Base-by-base conservation (phyloP, 2,329 filamentous ascomycete genomes). In the Aureobasidium sp. region DNA sequence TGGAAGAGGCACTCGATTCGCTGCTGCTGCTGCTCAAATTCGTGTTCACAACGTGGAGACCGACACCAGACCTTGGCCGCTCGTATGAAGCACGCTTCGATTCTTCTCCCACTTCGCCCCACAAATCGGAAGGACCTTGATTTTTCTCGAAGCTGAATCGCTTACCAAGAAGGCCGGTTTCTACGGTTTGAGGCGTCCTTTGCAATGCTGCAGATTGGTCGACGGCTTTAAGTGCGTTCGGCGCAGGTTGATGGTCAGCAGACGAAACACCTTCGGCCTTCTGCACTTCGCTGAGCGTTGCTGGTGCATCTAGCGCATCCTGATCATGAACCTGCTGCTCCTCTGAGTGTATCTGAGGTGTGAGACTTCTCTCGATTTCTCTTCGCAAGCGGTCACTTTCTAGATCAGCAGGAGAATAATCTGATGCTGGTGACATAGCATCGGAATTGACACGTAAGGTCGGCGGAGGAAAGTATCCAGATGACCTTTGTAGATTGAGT, bases 341-440 rank as follows among this genome's bases (percentile, higher is more conserved):
- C 16, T 51, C 44, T 16, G 47, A 29, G 1, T 60, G 47, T 22
- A 58, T 58, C 11, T 71, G 64, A 0, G 83, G 77, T 52, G 76
- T 83, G 2, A 90, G 71, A 37, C 81, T 86, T 55, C 79, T 81
- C 50, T 88, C 81, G 52, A 90, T 90, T 61, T 90, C 87, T 55
- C 88, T 84, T 24, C 82, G 77, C 41, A 90, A 66, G 53, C 79
- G 75, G 59, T 90, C 86, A 61, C 79, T 89, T 61, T 89, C 85
- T 59, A 84, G 80, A 55, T 83, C 73, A 25, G 80, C 76, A 0
- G 77, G 76, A 6, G 70, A 71, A 6, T 75, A 74, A 8, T 55
- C 44, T n/a, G 45, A 48, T 14, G n/a, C 40, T 11, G 39, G 32
- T 12, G 35, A 45, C 53, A 49, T 45, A 4, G 16, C 35, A 2